Evolutionary conservation across 768 basidiomycete genomes (phyloP), one percentile per base, ranked within the genome.

Genomic region (Tulasnella sp.): DNA sequence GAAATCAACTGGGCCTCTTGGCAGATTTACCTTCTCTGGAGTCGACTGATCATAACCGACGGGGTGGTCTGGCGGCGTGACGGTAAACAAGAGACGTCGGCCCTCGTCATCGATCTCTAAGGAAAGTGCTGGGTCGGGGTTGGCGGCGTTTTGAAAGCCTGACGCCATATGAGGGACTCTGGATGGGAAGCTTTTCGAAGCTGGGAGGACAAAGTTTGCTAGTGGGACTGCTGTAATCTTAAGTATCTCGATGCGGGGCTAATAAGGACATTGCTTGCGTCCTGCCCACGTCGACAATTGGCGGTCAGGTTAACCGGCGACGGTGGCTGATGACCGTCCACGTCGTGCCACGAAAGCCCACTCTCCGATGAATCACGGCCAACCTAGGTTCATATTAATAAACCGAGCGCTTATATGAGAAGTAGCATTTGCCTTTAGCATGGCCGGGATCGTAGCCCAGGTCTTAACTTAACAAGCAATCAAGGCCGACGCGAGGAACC

Each of bases 1-100:
- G 31, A 75, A 75, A 50, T 75, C 74, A 12, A 75, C 28, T 0
- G 74, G 74, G 34, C 31, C 24, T 69, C 64, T 69, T 34, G 64
- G 64, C 12, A 69, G 31, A 14, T 20, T 20, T 6, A 12, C 31
- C 14, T 69, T 16, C 28, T 69, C 64, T 37, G 6, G 28, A 5
- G 31, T 37, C 3, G 12, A 14, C 6, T 69, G 24, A 6, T 69
- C 64, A 31, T 69, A 28, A 69, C 1, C 34, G 14, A 31, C 64
- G 64, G 64, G 64, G 34, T 28, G 31, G 37, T 9, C 8, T 69
- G 64, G 64, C 1, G 64, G 64, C 16, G 31, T 69, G 12, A 69
- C 34, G 31, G 64, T 69, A 14, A 69, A 37, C 14, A 69, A 37
- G 1, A 69, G 12, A 20, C 64, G 64, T 18, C 64, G 64, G 34